Evolutionary conservation across 345 rosid genomes (phyloP).

Genomic region (Eucalyptus cloeziana): DNA sequence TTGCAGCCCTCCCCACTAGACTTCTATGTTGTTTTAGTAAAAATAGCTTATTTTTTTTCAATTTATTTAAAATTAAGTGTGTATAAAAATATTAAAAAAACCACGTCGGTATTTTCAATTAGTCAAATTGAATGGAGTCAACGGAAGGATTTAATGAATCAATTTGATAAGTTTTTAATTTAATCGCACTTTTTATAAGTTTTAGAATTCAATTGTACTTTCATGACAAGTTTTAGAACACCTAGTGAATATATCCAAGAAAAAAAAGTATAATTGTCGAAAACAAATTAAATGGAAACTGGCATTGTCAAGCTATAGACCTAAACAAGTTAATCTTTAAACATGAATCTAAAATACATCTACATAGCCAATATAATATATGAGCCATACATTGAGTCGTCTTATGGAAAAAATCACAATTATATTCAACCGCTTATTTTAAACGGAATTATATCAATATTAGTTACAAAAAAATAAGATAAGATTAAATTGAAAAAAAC

Average conservation of each 20-base stretch:
- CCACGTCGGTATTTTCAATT: rapidly evolving
- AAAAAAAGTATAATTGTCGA: background rate
- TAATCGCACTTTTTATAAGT: too few relatives aligned
- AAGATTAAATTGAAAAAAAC: background rate
- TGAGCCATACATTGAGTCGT: background rate
- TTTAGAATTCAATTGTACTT: too few relatives aligned
- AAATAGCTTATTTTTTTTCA: too few relatives aligned
- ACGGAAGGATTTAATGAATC: too few relatives aligned
- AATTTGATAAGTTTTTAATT: too few relatives aligned
- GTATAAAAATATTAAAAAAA: too few relatives aligned
- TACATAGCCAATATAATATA: background rate
- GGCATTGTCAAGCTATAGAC: background rate
- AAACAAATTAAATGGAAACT: background rate
- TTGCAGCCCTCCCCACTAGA: too few relatives aligned
- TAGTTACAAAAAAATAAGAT: background rate
- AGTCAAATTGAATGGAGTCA: too few relatives aligned
- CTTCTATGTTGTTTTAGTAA: too few relatives aligned
- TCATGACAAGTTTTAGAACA: too few relatives aligned
- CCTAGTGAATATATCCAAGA: too few relatives aligned
- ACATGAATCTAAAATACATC: background rate
- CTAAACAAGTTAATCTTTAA: background rate
- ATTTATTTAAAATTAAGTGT: too few relatives aligned
- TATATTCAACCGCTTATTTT: background rate
- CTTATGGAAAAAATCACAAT: background rate
- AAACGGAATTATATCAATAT: background rate